Evolutionary conservation across 148 eudicot genomes (phyloP), one percentile per base, ranked within the genome.

Genomic region (Nepenthes mirabilis): DNA sequence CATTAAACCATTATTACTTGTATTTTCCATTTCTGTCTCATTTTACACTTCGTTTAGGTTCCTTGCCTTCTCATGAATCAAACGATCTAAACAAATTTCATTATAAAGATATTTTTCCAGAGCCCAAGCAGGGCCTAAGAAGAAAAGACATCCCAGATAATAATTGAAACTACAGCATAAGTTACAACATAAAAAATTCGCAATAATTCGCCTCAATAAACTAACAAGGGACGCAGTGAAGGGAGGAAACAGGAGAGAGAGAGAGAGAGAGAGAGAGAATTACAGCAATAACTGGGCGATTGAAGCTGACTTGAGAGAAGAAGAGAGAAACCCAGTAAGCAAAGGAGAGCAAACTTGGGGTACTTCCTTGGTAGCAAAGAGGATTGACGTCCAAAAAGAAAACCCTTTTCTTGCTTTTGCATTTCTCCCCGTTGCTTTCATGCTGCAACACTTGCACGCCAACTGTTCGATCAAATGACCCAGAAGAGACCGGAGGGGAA

Each of bases 341-440:
- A 71, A 91, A 91, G 68, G 90, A 64, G 14, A 69, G 75, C 57
- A 91, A 82, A 78, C 83, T 83, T 3, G 88, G 90, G 11, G 61
- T 72, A 68, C 77, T 81, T 7, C 90, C 96, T 11, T 74, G 74
- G 52, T 91, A 91, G 66, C 96, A 85, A 36, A 91, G 64, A 14
- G 96, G 90, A 69, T 91, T 91, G 5, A 91, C 97, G 67, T 91
- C 97, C 75, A 91, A 78, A 60, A 91, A 83, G 79, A 91, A 91
- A 2, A 88, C 87, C 70, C 97, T 88, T 56, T 63, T 65, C 62
- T 67, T 88, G 11, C 50, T 67, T 66, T n/a, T 61, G 14, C 34
- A 36, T 58, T 1, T 68, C 43, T 36, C 65, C 34, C 68, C 63
- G n/a, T 12, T 52, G 10, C 12, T 56, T 37, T 59, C 12, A 43